Conservation (phyloP, 2,329 filamentous ascomycete genomes). For the Orbilia brochopaga region DNA sequence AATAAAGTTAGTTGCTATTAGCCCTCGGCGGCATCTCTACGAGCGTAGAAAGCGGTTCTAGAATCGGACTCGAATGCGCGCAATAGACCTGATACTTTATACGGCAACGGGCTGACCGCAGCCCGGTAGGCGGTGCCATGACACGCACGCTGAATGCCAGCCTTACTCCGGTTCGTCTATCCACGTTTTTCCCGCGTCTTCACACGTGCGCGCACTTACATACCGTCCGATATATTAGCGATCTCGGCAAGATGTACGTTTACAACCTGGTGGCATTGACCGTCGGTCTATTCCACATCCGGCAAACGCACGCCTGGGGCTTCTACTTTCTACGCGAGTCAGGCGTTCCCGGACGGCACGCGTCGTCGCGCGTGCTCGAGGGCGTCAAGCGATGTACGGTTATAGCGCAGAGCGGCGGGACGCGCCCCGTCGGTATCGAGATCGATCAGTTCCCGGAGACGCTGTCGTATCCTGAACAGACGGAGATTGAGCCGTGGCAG, state of each 20-base stretch:
- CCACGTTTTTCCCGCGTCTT: constrained; percentile 2
- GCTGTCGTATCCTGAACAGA: background rate
- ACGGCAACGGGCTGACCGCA: background rate
- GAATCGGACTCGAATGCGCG: background rate
- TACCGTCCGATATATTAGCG: background rate
- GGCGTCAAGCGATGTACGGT: background rate
- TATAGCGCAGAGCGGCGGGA: background rate
- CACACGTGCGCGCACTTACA: background rate
- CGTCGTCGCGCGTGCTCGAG: background rate
- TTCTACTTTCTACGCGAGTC: constrained; percentile 10
- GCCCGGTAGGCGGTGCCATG: background rate
- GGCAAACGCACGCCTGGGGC: constrained; percentile 6
- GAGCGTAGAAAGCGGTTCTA: background rate
- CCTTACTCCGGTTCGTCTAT: background rate
- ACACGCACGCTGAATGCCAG: background rate
- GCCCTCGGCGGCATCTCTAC: background rate
- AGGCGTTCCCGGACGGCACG: background rate
- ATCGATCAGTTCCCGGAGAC: constrained; percentile 15
- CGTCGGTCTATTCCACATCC: background rate
- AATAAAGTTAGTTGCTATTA: background rate
- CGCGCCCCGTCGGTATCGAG: background rate
- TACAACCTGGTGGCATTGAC: background rate
- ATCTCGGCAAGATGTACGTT: background rate
- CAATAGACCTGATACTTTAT: background rate
- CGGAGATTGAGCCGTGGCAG: constrained; percentile 1